Evolutionary conservation across 2,329 filamentous ascomycete species (phyloP).

Genomic region (Aspergillus melleus): DNA sequence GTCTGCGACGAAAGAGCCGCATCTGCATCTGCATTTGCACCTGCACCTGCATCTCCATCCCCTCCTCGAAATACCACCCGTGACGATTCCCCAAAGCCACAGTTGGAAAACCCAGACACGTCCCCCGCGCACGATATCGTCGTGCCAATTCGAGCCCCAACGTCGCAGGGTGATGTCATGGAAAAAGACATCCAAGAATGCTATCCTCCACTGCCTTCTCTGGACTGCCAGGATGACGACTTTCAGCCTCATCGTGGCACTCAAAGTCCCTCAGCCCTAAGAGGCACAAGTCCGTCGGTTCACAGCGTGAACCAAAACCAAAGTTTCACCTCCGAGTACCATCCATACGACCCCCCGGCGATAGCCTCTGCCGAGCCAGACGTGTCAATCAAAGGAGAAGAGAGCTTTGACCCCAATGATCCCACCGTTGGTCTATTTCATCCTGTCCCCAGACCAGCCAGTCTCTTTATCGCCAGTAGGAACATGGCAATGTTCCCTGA

Average conservation of each 20-base stretch:
- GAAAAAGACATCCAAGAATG: slow-evolving; percentile 8
- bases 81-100: slow-evolving; percentile 6
- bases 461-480: slow-evolving; percentile 2
- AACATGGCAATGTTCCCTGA: slow-evolving; percentile 12
- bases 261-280: slow-evolving; percentile 6
- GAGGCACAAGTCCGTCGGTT: slow-evolving; percentile 1
- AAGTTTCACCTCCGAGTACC: not conserved
- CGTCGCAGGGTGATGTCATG: not conserved
- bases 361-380: not conserved
- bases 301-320: not conserved
- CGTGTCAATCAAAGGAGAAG: not conserved
- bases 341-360: not conserved
- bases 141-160: slow-evolving; percentile 8
- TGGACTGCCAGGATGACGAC: not conserved
- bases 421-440: slow-evolving; percentile 10
- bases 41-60: not conserved
- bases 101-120: not conserved
- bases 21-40: too few species aligned
- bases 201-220: slow-evolving; percentile 5
- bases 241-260: slow-evolving; percentile 1
- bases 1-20: slow-evolving; percentile 4
- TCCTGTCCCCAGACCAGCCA: slow-evolving; percentile 10
- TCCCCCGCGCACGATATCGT: slow-evolving; percentile 1
- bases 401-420: not conserved
- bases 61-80: not conserved